phyloP scores from a whole-genome alignment of 2,329 filamentous ascomycete genomes.

The Chaetomium globosum region DNA sequence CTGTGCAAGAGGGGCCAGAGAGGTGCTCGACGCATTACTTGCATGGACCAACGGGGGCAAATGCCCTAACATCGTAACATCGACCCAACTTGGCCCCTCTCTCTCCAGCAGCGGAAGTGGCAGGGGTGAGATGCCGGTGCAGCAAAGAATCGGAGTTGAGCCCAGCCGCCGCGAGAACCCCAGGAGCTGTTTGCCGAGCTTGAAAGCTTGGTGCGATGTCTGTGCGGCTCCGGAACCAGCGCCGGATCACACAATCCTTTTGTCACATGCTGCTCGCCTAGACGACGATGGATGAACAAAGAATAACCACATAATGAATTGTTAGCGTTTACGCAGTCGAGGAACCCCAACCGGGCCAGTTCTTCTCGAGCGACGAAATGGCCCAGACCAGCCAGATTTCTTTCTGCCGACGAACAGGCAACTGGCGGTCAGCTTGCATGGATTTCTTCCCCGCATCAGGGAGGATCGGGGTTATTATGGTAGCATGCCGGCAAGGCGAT shows the following conservation, averaged over 20 bases:
- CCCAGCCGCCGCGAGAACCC: constrained; percentile 6
- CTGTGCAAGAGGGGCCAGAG: constrained; percentile 30
- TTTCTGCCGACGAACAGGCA: constrained; percentile 28
- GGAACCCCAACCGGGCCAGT: background rate
- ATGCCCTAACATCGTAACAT: constrained; percentile 28
- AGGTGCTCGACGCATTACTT: constrained; percentile 27
- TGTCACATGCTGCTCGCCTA: constrained; percentile 39
- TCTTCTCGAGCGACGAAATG: background rate
- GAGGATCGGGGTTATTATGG: constrained; percentile 38
- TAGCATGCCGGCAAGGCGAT: constrained; percentile 33
- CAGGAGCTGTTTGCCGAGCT: constrained; percentile 4
- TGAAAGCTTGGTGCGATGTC: constrained; percentile 30
- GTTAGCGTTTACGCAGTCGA: constrained; percentile 17
- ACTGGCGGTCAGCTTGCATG: constrained; percentile 36
- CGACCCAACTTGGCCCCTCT: constrained; percentile 29
- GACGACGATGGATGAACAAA: constrained; percentile 33
- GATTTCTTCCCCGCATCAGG: constrained; percentile 36
- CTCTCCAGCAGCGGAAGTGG: background rate
- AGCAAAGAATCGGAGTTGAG: constrained; percentile 3
- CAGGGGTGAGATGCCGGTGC: background rate
- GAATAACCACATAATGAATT: constrained; percentile 31
- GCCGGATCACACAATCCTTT: constrained; percentile 37
- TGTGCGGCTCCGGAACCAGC: constrained; percentile 39
- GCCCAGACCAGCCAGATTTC: background rate
- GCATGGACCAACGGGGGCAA: constrained; percentile 31